Evolutionary conservation across 208 protist species (phyloP), one percentile per base, ranked within the genome.

Genomic region (Trichomonas vaginalis): DNA sequence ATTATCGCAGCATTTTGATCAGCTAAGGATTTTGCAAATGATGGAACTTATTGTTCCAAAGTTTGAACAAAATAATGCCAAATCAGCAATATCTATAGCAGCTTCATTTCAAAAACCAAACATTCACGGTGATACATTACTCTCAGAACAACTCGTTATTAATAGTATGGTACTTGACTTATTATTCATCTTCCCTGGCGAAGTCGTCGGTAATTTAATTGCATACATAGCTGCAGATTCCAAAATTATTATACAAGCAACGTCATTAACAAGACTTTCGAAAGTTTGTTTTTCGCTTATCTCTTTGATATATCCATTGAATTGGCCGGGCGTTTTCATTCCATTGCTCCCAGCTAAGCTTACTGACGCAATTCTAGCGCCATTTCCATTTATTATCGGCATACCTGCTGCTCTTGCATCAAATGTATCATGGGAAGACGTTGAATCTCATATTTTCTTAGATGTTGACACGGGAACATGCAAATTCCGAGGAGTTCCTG

Each of bases 301-400:
- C 27, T 92, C 86, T 48, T 35, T 40, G 56, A 51, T 92, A 6
- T 45, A 49, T 92, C 86, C 86, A 1, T 3, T 92, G 0, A 40
- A 23, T n/a, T 92, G 86, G 86, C 86, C 86, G 6, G 86, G 86
- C 15, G 86, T 32, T 49, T 92, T 51, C 27, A 92, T 92, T 32
- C 86, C 86, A 17, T 10, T 92, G 0, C 35, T 92, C 0, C 86
- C 86, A 9, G 45, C 42, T 51, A 2, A 9, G 2, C 8, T 92
- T 3, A 46, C 37, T 8, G 86, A 92, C 45, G n/a, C 86, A 39
- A n/a, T 92, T 42, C 51, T 42, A n/a, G 86, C 86, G 14, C 86
- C 86, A 48, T 92, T 92, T 92, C 86, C 86, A 51, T 92, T 48
- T 39, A 51, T 92, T 39, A 92, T 92, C 15, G 86, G 86, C 0